Conservation (phyloP, 1,284 basidiomycete genomes). For the Rhizoctonia solani region DNA sequence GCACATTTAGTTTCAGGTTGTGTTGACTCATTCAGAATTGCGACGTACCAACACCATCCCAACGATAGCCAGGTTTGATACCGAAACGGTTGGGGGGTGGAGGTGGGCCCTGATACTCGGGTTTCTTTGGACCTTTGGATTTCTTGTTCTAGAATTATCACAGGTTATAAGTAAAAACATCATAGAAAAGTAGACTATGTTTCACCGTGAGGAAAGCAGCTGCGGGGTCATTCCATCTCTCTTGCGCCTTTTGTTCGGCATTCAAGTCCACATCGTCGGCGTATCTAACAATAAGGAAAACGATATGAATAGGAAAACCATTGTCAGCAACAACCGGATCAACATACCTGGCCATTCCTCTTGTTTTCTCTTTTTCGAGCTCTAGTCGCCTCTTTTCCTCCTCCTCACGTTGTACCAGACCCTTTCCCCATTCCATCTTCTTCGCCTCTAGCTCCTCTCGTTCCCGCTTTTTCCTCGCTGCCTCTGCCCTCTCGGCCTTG, state of each 20-base stretch:
- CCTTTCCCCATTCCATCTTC: conserved; percentile 97
- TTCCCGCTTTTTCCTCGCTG: conserved; percentile 74
- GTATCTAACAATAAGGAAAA: conserved; percentile 47
- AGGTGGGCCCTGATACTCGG: conserved; percentile 84
- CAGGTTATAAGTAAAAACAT: background rate
- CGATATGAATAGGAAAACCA: background rate
- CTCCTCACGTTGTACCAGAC: conserved; percentile 83
- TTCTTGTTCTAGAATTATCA: conserved; percentile 61
- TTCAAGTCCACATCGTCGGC: conserved; percentile 87
- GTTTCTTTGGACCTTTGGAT: conserved; percentile 73
- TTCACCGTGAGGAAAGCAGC: conserved; percentile 87
- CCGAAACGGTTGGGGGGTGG: conserved; percentile 94
- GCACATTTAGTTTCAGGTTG: background rate
- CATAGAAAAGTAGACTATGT: conserved; percentile 33
- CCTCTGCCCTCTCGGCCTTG: conserved; percentile 80
- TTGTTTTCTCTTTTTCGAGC: conserved; percentile 66
- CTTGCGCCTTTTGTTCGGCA: conserved; percentile 73
- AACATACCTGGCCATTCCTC: conserved; percentile 68
- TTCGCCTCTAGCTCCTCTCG: conserved; percentile 80
- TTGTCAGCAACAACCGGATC: background rate
- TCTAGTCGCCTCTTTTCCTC: conserved; percentile 65
- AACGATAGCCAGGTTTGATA: conserved; percentile 92
- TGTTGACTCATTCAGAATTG: background rate
- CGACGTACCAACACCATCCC: conserved; percentile 90
- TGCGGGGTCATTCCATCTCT: conserved; percentile 94